These are phyloP conservation scores for Takashimella koratensis DNA, from an alignment of 1,284 basidiomycete genomes.

Conservation along the genomic window DNA sequence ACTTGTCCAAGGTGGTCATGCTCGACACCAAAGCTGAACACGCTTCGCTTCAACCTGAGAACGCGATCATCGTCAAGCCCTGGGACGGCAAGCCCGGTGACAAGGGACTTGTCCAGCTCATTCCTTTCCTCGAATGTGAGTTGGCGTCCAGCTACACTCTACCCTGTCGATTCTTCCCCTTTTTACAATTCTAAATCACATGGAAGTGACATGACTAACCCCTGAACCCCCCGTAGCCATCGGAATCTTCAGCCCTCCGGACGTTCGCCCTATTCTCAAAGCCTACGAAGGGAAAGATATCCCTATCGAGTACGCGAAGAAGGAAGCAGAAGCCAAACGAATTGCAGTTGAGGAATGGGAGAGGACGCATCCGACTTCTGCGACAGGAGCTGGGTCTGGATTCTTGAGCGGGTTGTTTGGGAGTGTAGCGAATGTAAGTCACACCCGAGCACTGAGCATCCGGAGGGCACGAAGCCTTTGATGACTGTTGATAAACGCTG, in stretches of 20 bases:
- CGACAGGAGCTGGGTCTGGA: conserved; percentile 29
- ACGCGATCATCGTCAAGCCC: conserved; percentile 75
- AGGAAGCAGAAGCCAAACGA: conserved; percentile 74
- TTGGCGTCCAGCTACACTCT: too few relatives aligned
- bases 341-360: conserved; percentile 80
- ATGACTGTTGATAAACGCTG: too few relatives aligned
- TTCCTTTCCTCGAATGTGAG: conserved; percentile 95
- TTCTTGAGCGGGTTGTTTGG: conserved; percentile 63
- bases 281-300: conserved; percentile 86
- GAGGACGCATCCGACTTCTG: conserved; percentile 53
- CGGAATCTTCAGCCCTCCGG: conserved; percentile 75
- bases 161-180: too few relatives aligned
- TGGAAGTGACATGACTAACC: too few relatives aligned
- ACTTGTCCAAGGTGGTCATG: conserved; percentile 82
- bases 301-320: conserved; percentile 80
- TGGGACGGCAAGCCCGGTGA: conserved; percentile 83
- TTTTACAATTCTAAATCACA: too few relatives aligned
- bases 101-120: conserved; percentile 78
- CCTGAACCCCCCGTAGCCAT: conserved; percentile 64
- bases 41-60: conserved; percentile 77
- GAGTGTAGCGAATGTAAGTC: conserved; percentile 46
- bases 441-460: conserved; percentile 28
- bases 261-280: conserved; percentile 81
- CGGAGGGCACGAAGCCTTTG: neutral
- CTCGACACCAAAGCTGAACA: conserved; percentile 83